Evolutionary conservation across 441 rosid genomes (phyloP).

Genomic region (Pelargonium cotyledonis): DNA sequence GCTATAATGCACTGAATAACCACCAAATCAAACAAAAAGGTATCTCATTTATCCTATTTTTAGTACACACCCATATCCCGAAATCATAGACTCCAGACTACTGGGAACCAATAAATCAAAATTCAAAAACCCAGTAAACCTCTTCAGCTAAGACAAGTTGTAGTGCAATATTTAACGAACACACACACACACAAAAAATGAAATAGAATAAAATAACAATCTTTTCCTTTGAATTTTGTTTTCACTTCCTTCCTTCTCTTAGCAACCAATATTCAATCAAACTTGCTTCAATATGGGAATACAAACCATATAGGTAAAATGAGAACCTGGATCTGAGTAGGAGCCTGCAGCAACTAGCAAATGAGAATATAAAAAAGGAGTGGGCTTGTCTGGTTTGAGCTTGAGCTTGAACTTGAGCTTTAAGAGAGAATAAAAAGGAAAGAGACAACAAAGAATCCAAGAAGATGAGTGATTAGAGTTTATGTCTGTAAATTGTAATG

Average conservation of each 20-base stretch:
- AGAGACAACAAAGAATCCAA: not conserved
- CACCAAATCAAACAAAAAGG: not conserved
- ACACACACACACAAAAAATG: not conserved
- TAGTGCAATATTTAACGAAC: not conserved
- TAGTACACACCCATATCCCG: not conserved
- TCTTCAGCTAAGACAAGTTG: slow-evolving; percentile 17
- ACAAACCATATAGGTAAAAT: slow-evolving; percentile 7
- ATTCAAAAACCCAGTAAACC: not conserved
- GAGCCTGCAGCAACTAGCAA: not conserved
- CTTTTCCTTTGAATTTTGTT: not conserved
- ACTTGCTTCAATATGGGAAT: not conserved
- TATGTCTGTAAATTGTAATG: not conserved
- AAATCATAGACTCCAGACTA: not conserved
- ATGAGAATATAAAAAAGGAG: slow-evolving; percentile 9
- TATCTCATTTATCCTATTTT: slow-evolving; percentile 1
- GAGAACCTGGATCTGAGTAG: slow-evolving; percentile 46
- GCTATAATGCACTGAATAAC: not conserved
- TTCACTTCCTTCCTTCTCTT: not conserved
- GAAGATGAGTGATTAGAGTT: not conserved
- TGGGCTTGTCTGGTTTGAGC: slow-evolving; percentile 2
- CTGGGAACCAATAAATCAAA: not conserved
- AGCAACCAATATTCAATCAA: slow-evolving; percentile 14
- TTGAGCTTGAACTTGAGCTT: not conserved
- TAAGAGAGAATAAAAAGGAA: not conserved
- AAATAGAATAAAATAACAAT: not conserved